These are phyloP conservation scores for Podospora appendiculata DNA, from an alignment of 495 filamentous ascomycete genomes.

Conservation along the genomic window DNA sequence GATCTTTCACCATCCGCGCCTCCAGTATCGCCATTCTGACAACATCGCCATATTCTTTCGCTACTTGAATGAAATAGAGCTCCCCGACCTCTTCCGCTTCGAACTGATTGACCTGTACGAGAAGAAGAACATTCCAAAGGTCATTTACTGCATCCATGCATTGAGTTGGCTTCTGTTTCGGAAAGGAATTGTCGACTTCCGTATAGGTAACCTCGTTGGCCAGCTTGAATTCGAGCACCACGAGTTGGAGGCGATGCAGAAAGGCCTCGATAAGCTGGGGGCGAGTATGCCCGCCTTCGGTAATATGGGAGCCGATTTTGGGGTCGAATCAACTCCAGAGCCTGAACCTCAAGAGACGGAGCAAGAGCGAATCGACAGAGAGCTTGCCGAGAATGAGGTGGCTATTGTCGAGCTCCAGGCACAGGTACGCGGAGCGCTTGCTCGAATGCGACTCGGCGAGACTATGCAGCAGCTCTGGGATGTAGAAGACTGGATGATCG, in stretches of 20 bases:
- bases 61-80: constrained; percentile 84
- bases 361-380: constrained; percentile 79
- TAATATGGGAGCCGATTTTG: constrained; percentile 93
- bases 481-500: constrained; percentile 64
- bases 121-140: constrained; percentile 99
- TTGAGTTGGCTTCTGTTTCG: constrained; percentile 92
- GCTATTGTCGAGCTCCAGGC: constrained; percentile 74
- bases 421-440: constrained; percentile 73
- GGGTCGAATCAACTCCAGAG: constrained; percentile 40
- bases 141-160: constrained; percentile 97
- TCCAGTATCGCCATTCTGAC: constrained; percentile 95
- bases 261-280: constrained; percentile 89
- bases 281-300: constrained; percentile 96
- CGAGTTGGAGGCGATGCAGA: constrained; percentile 93
- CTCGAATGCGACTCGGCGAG: constrained; percentile 69
- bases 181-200: constrained; percentile 88
- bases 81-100: constrained; percentile 97
- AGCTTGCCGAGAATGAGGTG: constrained; percentile 67
- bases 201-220: constrained; percentile 96
- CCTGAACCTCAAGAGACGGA: constrained; percentile 76
- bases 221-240: constrained; percentile 96
- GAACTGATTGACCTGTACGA: constrained; percentile 98
- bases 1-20: constrained; percentile 74
- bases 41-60: constrained; percentile 93
- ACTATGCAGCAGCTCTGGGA: constrained; percentile 91